Percentiles rank a stretch among this genome's conserved stretches.
Conservation (phyloP, 352 stramenopile genomes). For the Peronospora tabacina region DNA sequence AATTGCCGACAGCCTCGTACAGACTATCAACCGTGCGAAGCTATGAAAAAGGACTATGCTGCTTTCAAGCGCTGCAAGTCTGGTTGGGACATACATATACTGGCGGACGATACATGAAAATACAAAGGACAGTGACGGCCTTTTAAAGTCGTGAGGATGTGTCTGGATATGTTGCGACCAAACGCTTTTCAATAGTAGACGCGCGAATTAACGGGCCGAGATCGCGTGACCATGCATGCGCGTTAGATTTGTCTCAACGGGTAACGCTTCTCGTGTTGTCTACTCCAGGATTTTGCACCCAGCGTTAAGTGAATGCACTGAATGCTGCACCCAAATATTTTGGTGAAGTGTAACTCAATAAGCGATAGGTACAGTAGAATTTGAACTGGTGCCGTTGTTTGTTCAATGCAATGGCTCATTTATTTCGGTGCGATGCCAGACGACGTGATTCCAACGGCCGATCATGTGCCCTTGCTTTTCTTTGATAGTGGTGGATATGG, state of each 20-base stretch:
- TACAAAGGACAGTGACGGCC: not conserved
- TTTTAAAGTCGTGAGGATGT: too few relatives aligned
- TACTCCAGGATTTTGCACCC: conserved; percentile 28
- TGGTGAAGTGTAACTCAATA: conserved; percentile 13
- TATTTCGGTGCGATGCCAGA: conserved; percentile 42
- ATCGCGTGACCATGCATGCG: conserved; percentile 21
- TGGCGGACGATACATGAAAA: not conserved
- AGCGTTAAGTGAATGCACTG: conserved; percentile 45
- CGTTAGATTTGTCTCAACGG: conserved; percentile 12
- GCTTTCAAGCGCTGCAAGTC: not conserved
- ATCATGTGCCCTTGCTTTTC: conserved; percentile 40
- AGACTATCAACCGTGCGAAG: conserved; percentile 26
- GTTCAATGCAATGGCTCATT: too few relatives aligned
- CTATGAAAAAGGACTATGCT: conserved; percentile 14
- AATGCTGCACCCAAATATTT: conserved; percentile 41
- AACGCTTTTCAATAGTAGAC: not conserved
- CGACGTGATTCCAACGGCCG: conserved; percentile 35
- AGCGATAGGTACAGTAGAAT: conserved; percentile 27
- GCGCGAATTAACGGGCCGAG: conserved; percentile 18
- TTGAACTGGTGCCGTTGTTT: too few relatives aligned
- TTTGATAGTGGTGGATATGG: conserved; percentile 42
- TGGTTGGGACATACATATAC: not conserved
- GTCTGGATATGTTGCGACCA: conserved; percentile 1
- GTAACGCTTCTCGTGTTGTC: conserved; percentile 15
- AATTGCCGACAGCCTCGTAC: conserved; percentile 23